A percentile compares a stretch with the other conserved stretches of the same genome.
These are phyloP conservation scores for Phialemonium atrogriseum DNA, from an alignment of 2,329 filamentous ascomycete genomes.

Conservation along the genomic window DNA sequence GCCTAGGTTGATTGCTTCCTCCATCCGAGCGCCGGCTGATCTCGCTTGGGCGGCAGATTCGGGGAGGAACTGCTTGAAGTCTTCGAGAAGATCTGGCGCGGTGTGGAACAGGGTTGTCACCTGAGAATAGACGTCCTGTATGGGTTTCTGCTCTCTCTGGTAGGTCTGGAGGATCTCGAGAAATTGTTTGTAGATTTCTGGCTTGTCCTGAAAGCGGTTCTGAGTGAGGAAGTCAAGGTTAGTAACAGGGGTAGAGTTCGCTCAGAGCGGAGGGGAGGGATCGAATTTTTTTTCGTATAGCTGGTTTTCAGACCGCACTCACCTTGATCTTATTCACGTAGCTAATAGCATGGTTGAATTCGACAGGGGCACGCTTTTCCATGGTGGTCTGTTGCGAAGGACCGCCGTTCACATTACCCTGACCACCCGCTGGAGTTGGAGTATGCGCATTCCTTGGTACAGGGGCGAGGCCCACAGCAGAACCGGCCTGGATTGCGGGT, in stretches of 20 bases:
- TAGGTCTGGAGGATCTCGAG: slow-evolving; percentile 97
- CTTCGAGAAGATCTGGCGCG: slow-evolving; percentile 88
- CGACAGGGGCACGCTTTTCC: slow-evolving; percentile 87
- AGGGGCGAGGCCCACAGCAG: slow-evolving; percentile 32
- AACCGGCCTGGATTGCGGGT: slow-evolving; percentile 22
- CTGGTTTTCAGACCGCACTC: slow-evolving; percentile 22
- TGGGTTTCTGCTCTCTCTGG: slow-evolving; percentile 94
- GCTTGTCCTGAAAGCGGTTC: slow-evolving; percentile 95
- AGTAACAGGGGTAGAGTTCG: slow-evolving; percentile 6
- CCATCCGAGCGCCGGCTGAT: slow-evolving; percentile 50
- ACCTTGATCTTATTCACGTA: slow-evolving; percentile 99
- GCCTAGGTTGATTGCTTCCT: slow-evolving; percentile 55
- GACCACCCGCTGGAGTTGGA: slow-evolving; percentile 47
- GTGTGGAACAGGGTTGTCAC: slow-evolving; percentile 90
- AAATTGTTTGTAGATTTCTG: slow-evolving; percentile 99
- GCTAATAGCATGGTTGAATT: slow-evolving; percentile 98
- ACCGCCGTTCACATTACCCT: slow-evolving; percentile 53
- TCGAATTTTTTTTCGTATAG: background rate
- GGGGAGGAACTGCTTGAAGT: slow-evolving; percentile 97
- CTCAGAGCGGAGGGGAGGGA: no score
- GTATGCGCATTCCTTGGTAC: slow-evolving; percentile 47
- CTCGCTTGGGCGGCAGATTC: slow-evolving; percentile 62
- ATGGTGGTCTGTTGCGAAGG: slow-evolving; percentile 51
- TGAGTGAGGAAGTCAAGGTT: slow-evolving; percentile 25
- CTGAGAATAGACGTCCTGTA: slow-evolving; percentile 96